These are phyloP conservation scores for Rhodomyrtus psidioides DNA, from an alignment of 441 rosid species.

Conservation along the genomic window DNA sequence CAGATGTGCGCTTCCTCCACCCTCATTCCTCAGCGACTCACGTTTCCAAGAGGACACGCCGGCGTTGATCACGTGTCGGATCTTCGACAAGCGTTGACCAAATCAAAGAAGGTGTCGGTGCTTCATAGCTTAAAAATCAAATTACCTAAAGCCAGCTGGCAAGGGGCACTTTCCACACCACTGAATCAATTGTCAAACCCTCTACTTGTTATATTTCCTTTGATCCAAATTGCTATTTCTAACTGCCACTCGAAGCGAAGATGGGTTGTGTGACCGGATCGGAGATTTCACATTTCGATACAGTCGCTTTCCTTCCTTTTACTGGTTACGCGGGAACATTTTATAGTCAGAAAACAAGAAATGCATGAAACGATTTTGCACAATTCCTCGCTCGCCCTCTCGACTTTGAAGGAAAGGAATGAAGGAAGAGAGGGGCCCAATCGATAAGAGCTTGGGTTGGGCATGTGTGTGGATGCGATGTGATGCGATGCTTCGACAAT, in stretches of 20 bases:
- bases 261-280: background rate
- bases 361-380: background rate
- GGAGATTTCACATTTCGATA: background rate
- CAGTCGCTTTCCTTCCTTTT: background rate
- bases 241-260: background rate
- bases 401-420: background rate
- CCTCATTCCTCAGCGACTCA: too few relatives aligned
- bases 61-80: too few relatives aligned
- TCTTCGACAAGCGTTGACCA: too few relatives aligned
- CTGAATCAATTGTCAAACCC: background rate
- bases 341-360: background rate
- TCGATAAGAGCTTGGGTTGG: background rate
- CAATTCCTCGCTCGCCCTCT: background rate
- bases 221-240: background rate
- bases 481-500: background rate
- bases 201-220: background rate
- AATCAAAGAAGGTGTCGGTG: too few relatives aligned
- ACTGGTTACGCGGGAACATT: background rate
- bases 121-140: too few relatives aligned
- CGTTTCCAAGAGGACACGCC: too few relatives aligned
- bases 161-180: background rate
- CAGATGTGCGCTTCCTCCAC: too few relatives aligned
- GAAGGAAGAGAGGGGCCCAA: background rate
- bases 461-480: background rate
- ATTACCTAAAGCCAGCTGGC: background rate